phyloP scores from a whole-genome alignment of 768 basidiomycete genomes.

The Melanogaster broomeanus region DNA sequence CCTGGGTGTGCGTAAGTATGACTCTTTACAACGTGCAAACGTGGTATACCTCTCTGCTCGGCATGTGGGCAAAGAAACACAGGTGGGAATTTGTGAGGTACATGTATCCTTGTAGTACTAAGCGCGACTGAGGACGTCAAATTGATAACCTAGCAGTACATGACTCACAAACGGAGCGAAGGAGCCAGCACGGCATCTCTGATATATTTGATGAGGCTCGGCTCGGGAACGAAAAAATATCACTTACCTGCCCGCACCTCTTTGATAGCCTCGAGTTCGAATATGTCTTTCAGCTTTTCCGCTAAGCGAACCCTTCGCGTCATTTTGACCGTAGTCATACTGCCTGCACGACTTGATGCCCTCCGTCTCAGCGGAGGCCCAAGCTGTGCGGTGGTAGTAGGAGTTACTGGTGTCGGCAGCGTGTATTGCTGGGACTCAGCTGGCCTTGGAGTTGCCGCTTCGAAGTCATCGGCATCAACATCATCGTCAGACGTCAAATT shows the following conservation, averaged over 20 bases:
- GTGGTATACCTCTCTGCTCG: constrained; percentile 76
- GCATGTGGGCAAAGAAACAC: constrained; percentile 97
- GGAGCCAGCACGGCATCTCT: constrained; percentile 95
- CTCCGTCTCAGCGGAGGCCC: constrained; percentile 23
- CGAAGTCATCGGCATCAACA: constrained; percentile 60
- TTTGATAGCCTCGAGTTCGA: constrained; percentile 75
- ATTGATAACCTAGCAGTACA: neutral
- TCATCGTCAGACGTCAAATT: constrained; percentile 50
- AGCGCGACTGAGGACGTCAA: constrained; percentile 2
- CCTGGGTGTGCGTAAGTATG: constrained; percentile 46
- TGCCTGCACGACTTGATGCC: constrained; percentile 47
- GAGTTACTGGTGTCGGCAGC: neutral
- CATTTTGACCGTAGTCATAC: constrained; percentile 72
- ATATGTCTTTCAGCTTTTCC: constrained; percentile 87
- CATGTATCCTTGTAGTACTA: constrained; percentile 96
- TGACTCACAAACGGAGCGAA: constrained; percentile 83
- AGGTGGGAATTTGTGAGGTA: constrained; percentile 92
- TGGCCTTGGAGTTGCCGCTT: constrained; percentile 46
- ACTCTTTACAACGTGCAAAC: neutral
- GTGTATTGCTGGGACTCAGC: constrained; percentile 20
- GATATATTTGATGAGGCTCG: constrained; percentile 12
- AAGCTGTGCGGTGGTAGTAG: constrained; percentile 14
- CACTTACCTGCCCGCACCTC: constrained; percentile 81
- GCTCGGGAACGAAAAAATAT: neutral
- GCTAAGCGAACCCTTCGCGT: constrained; percentile 74